A percentile compares a stretch with the other conserved stretches of the same genome.
phyloP scores from a whole-genome alignment of 78 protist genomes.

The Parvularia atlantis region DNA sequence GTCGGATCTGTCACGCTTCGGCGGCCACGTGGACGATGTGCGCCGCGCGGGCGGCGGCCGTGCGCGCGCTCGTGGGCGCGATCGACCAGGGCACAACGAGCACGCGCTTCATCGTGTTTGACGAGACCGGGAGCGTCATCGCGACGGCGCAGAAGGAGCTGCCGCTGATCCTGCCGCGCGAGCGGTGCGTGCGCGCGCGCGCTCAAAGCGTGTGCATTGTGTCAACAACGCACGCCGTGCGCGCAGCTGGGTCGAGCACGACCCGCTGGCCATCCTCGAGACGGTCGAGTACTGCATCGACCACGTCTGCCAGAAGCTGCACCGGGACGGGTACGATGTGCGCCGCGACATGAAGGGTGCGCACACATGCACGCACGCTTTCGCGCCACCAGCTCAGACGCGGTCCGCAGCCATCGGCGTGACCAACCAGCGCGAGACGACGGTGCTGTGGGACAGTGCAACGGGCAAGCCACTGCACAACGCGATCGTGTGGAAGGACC shows the following conservation, averaged over 20 bases:
- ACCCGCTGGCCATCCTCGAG: conserved; percentile 61
- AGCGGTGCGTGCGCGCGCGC: conserved; percentile 28
- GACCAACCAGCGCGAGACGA: conserved; percentile 94
- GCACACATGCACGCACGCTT: too few relatives aligned
- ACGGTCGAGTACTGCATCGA: conserved; percentile 31
- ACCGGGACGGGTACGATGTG: neutral
- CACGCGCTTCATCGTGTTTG: conserved; percentile 69
- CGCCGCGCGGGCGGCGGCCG: too few relatives aligned
- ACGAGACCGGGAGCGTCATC: conserved; percentile 12
- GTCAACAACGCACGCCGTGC: neutral
- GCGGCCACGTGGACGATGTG: too few relatives aligned
- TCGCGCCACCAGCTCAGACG: too few relatives aligned
- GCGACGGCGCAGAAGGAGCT: conserved; percentile 37
- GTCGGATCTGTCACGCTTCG: too few relatives aligned
- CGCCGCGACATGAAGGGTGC: too few relatives aligned
- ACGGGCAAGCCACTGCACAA: conserved; percentile 81
- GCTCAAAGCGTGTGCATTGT: neutral
- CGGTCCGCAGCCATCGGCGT: conserved; percentile 77
- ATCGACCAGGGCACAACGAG: conserved; percentile 93
- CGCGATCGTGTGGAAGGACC: conserved; percentile 74
- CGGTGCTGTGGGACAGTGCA: conserved; percentile 79
- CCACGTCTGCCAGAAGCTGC: neutral
- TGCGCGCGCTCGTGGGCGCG: conserved; percentile 45
- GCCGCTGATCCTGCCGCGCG: conserved; percentile 40
- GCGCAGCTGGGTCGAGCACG: conserved; percentile 80